Evolutionary conservation across 2,329 filamentous ascomycete species (phyloP), one percentile per base, ranked within the genome.

Genomic region (Elsinoe australis): DNA sequence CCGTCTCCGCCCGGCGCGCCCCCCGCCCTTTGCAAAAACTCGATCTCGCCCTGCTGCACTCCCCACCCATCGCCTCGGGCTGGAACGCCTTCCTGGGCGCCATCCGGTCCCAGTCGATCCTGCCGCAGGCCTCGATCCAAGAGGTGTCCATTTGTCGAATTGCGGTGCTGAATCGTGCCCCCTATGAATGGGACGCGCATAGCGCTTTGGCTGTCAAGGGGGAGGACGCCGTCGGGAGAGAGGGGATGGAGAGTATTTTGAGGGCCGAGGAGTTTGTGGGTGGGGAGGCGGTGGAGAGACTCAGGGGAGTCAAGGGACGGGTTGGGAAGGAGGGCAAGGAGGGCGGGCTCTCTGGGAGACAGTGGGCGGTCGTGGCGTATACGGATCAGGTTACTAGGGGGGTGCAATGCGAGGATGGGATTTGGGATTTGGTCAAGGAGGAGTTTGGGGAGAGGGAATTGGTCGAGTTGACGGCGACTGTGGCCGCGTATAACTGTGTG

Each of bases 1-100:
- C 82, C 57, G 79, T 87, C 58, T 67, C 70, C 7, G 79, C 75
- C 26, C 82, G 85, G 12, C 80, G 84, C 18, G 67, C 71, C 1
- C 83, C 84, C 0, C 79, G 83, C 1, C 82, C 82, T 4, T 75
- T 90, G 15, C 83, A 86, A 51, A 67, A 82, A 0, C 76, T 90
- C n/a, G 85, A 90, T 62, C 76, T 87, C 2, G 73, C 85, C 1
- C 76, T 90, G 1, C 74, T 90, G 9, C 85, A 90, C 68, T 77
- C 81, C 15, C 83, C 84, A 1, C 69, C 80, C 14, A 76, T 90
- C 1, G 85, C 85, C 12, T 81, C 87, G 65, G 85, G 85, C 46
- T 85, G 82, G 80, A 85, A 85, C 68, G 67, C 70, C 9, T 82
- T 85, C 62, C 72, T 85, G 8, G 81, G 80, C 51, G 62, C 63